Percentiles rank a stretch among this genome's conserved stretches.
phyloP scores from a whole-genome alignment of 768 basidiomycete genomes.

The Panaeolus papilionaceus region DNA sequence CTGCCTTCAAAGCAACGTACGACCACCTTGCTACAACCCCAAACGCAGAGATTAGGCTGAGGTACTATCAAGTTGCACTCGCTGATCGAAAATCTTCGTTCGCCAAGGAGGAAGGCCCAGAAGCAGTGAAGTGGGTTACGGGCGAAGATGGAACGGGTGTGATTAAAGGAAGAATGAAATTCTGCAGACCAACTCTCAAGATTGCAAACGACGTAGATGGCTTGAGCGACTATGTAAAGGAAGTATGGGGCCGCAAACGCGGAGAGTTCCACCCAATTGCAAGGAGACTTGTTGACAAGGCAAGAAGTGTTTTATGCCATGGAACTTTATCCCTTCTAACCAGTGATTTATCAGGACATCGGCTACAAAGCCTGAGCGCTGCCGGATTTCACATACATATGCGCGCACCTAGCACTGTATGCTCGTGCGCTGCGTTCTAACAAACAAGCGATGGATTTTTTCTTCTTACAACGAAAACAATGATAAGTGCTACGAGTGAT shows the following conservation, averaged over 20 bases:
- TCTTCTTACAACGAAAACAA: background rate
- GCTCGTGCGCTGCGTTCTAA: slow-evolving; percentile 4
- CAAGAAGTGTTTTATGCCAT: slow-evolving; percentile 27
- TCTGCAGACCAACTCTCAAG: slow-evolving; percentile 74
- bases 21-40: slow-evolving; percentile 46
- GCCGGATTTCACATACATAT: background rate
- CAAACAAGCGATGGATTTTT: background rate
- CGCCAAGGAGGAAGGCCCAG: slow-evolving; percentile 54
- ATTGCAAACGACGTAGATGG: slow-evolving; percentile 58
- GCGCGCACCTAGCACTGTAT: background rate
- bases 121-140: slow-evolving; percentile 73
- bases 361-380: background rate
- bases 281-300: slow-evolving; percentile 77
- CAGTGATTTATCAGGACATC: background rate
- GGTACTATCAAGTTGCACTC: slow-evolving; percentile 80
- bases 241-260: slow-evolving; percentile 54
- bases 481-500: background rate
- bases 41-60: slow-evolving; percentile 80
- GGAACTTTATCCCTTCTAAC: background rate
- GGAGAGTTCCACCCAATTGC: slow-evolving; percentile 80
- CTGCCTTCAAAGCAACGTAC: slow-evolving; percentile 65
- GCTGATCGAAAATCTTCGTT: slow-evolving; percentile 51
- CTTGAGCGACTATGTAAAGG: slow-evolving; percentile 49
- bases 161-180: slow-evolving; percentile 86
- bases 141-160: slow-evolving; percentile 65